Base-by-base conservation (phyloP, 2,329 filamentous ascomycete species). In the Parastagonospora nodorum region DNA sequence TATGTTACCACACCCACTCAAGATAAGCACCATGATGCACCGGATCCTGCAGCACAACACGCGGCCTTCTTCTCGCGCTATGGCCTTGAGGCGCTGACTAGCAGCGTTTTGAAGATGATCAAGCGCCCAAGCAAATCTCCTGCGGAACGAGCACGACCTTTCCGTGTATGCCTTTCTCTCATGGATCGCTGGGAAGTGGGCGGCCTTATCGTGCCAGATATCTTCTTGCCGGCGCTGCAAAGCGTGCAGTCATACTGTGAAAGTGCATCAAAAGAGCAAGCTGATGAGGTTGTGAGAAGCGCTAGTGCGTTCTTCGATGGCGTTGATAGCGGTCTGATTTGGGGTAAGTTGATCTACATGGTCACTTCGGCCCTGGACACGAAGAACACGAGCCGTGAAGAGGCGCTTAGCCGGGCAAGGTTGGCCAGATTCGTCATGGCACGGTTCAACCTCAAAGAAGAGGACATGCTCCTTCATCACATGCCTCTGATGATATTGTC, bases 111-210 rank as follows among this genome's bases (percentile, higher is more conserved):
- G 12, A 82, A 84, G 40, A 89, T 96, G 86, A 88, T 97, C 53
- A 81, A 83, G 40, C 76, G 80, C 14, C 75, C 79, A 36, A 77
- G 78, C 37, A 71, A 65, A 5, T 78, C 79, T 47, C 82, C 88
- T 1, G 73, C 82, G 0, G 90, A 95, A 65, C 83, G 87, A 69
- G 90, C 92, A 15, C 86, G 87, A 33, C 93, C 94, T 0, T 97
- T 96, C 68, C 87, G 92, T 49, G 90, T 97, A 56, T 95, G 92
- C 65, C 82, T 97, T 2, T 97, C 95, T 12, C 79, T 99, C 45
- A 97, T 99, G 94, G 94, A 99, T 74, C 87, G 92, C 51, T 97
- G 92, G 92, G 94, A 99, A 71, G 93, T 99, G 58, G 94, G 94
- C 28, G 91, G 91, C 1, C 80, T 93, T 14, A 86, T 99, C 40